Percentiles rank a stretch among this genome's conserved stretches.
Conservation (phyloP, 176 grass and related monocot genomes). For the Hsuehochloa calcarea region DNA sequence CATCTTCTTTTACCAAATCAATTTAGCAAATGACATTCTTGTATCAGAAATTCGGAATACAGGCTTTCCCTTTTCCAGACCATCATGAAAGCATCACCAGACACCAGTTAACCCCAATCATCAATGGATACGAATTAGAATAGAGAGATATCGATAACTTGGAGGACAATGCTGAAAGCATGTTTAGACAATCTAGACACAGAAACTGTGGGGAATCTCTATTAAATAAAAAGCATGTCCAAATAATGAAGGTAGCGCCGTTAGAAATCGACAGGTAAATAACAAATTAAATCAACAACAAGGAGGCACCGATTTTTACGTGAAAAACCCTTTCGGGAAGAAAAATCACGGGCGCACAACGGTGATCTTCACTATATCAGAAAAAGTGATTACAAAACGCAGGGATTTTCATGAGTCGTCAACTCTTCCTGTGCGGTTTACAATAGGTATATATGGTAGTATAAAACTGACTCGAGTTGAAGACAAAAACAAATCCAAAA, state of each 20-base stretch:
- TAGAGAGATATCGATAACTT: neutral
- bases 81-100: neutral
- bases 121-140: neutral
- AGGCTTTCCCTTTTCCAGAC: neutral
- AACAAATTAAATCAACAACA: no score
- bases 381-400: no score
- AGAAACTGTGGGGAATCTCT: neutral
- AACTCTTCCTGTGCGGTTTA: no score
- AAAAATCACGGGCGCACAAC: no score
- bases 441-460: no score
- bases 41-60: neutral
- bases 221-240: neutral
- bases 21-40: neutral
- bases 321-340: no score
- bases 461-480: no score
- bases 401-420: no score
- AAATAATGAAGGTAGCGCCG: neutral
- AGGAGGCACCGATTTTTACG: no score
- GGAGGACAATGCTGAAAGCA: neutral
- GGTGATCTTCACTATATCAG: no score
- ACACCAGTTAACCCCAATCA: neutral
- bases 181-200: neutral
- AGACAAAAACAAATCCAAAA: no score
- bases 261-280: no score
- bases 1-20: neutral